Evolutionary conservation across 306 rosid genomes (phyloP).

Genomic region (Ammopiptanthus mongolicus): DNA sequence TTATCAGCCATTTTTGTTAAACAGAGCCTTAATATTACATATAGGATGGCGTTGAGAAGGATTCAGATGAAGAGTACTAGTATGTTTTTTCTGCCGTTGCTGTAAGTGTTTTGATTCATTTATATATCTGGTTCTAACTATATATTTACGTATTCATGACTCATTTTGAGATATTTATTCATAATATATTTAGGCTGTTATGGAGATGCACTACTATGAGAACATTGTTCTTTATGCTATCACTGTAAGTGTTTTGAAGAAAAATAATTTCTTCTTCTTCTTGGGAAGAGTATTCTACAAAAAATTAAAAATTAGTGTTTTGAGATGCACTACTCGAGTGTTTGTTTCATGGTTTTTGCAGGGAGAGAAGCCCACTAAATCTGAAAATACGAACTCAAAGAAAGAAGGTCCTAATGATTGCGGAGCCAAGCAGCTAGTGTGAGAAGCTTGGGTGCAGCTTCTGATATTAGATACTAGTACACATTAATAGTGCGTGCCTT

Average conservation of each 20-base stretch:
- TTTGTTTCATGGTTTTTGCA: background rate
- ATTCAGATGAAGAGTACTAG: too few species aligned
- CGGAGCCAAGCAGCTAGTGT: background rate
- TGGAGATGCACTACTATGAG: background rate
- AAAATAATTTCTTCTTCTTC: background rate
- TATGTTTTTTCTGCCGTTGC: background rate
- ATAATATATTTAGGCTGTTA: background rate
- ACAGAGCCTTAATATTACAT: too few species aligned
- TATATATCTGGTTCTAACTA: background rate
- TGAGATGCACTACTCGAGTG: too few species aligned
- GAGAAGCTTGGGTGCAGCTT: background rate
- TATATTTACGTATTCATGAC: background rate
- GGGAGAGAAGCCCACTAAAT: background rate
- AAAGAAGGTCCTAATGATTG: background rate
- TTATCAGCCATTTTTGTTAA: too few species aligned
- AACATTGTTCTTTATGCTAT: background rate
- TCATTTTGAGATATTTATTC: background rate
- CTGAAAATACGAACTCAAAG: background rate
- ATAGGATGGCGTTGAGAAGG: too few species aligned
- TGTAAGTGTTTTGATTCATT: background rate
- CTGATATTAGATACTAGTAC: too few species aligned
- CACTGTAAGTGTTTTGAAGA: background rate
- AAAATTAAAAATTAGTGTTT: too few species aligned
- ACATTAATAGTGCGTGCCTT: too few species aligned
- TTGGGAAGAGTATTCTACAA: background rate